A percentile compares a stretch with the other conserved stretches of the same genome.
phyloP scores from a whole-genome alignment of 768 basidiomycete genomes.

The Rhodotorula toruloides region DNA sequence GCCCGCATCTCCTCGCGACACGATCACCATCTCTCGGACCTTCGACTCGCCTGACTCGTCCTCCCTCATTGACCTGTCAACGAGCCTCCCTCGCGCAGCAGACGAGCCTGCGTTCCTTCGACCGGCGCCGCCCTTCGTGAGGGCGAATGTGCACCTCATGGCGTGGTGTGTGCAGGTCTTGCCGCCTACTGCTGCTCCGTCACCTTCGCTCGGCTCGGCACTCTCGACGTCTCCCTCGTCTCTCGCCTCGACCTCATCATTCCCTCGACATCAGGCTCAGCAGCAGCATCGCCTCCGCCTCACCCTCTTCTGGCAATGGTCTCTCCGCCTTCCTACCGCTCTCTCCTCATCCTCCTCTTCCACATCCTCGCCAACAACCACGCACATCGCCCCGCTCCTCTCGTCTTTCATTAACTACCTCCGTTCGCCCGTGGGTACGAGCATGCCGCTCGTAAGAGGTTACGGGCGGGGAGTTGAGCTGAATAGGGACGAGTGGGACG shows the following conservation, averaged over 20 bases:
- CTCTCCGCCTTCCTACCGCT: conserved; percentile 5
- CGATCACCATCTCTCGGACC: conserved; percentile 84
- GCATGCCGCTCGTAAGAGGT: conserved; percentile 6
- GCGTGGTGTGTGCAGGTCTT: conserved; percentile 35
- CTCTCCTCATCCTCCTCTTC: not conserved
- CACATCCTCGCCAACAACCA: not conserved
- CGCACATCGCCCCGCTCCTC: conserved; percentile 18
- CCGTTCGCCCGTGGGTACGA: not conserved
- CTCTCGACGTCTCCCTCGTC: not conserved
- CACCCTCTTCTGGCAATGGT: conserved; percentile 38
- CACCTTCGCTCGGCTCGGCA: not conserved
- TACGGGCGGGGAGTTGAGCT: conserved; percentile 14
- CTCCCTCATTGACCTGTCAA: conserved; percentile 68
- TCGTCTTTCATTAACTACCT: conserved; percentile 7
- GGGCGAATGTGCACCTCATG: conserved; percentile 38
- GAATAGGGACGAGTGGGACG: conserved; percentile 13
- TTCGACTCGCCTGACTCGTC: conserved; percentile 58
- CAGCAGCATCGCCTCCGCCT: conserved; percentile 15
- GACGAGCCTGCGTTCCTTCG: conserved; percentile 43
- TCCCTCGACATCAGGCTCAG: not conserved
- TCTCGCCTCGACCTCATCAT: not conserved
- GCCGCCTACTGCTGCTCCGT: not conserved
- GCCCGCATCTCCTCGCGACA: conserved; percentile 93
- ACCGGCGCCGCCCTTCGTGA: conserved; percentile 42
- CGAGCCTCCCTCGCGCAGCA: conserved; percentile 65